These are phyloP conservation scores for Somion occarium DNA, from an alignment of 1,284 basidiomycete species.

Conservation along the genomic window DNA sequence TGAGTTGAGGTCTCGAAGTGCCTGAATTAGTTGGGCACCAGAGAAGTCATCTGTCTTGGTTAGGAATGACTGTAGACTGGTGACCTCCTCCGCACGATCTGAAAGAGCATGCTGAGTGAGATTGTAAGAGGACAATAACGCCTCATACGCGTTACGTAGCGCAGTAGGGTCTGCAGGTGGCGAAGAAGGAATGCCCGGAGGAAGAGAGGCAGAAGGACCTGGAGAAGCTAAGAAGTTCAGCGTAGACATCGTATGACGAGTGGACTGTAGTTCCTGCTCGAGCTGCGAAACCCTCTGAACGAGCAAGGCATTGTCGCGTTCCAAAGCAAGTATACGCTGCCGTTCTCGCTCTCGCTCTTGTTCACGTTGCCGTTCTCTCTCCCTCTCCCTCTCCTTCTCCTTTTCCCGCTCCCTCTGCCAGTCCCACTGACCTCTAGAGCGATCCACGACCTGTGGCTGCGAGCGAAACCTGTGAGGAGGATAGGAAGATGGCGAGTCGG, in stretches of 20 bases:
- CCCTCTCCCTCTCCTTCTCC: slow-evolving; percentile 15
- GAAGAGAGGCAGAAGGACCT: slow-evolving; percentile 7
- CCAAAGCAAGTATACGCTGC: slow-evolving; percentile 20
- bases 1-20: slow-evolving; percentile 32
- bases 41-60: slow-evolving; percentile 35
- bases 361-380: slow-evolving; percentile 17
- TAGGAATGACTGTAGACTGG: slow-evolving; percentile 31
- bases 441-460: background rate
- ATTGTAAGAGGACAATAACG: slow-evolving; percentile 17
- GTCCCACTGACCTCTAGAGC: slow-evolving; percentile 8
- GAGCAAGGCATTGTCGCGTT: slow-evolving; percentile 25
- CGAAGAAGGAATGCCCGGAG: slow-evolving; percentile 7
- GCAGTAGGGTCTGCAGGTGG: slow-evolving; percentile 10
- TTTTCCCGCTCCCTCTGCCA: slow-evolving; percentile 18
- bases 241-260: slow-evolving; percentile 11
- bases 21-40: slow-evolving; percentile 34
- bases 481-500: slow-evolving; percentile 2
- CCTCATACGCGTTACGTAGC: slow-evolving; percentile 15
- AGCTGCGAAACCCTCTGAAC: slow-evolving; percentile 19
- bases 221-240: slow-evolving; percentile 11
- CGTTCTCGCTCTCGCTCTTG: slow-evolving; percentile 20
- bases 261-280: slow-evolving; percentile 14
- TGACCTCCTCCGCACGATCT: slow-evolving; percentile 28
- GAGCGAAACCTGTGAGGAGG: background rate
- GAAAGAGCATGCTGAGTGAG: slow-evolving; percentile 21